These are phyloP conservation scores for Patellifolia procumbens DNA, from an alignment of 179 eudicot genomes.

Conservation along the genomic window DNA sequence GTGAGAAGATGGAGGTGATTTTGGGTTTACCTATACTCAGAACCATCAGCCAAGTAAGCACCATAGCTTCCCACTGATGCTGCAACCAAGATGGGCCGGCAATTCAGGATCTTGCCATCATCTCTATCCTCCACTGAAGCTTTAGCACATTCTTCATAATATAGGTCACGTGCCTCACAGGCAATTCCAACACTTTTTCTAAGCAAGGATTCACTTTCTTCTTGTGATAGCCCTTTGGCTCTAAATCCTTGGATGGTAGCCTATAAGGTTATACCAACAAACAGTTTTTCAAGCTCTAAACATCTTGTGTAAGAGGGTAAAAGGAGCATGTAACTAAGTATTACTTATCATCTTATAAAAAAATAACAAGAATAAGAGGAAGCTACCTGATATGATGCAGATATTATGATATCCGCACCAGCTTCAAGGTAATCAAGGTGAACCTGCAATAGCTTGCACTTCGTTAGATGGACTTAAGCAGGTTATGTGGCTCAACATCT, in stretches of 20 bases:
- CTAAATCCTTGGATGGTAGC: conserved; percentile 78
- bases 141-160: conserved; percentile 50
- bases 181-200: conserved; percentile 77
- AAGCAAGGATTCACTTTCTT: conserved; percentile 71
- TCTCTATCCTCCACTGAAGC: conserved; percentile 29
- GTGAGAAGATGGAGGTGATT: neutral
- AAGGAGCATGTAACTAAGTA: neutral
- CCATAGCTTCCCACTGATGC: conserved; percentile 92
- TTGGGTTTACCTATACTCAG: conserved; percentile 66
- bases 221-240: conserved; percentile 67
- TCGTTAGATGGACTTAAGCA: conserved; percentile 16
- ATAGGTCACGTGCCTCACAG: conserved; percentile 71
- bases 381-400: conserved; percentile 82
- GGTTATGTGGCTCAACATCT: neutral
- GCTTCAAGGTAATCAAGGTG: conserved; percentile 91
- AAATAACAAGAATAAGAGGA: conserved; percentile 16
- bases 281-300: neutral
- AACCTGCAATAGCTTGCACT: conserved; percentile 47
- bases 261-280: conserved; percentile 39
- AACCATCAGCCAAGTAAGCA: conserved; percentile 90
- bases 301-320: neutral
- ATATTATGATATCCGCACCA: conserved; percentile 78
- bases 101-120: conserved; percentile 48
- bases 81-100: conserved; percentile 66
- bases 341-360: conserved; percentile 1